Evolutionary conservation across 2,329 filamentous ascomycete genomes (phyloP), one percentile per base, ranked within the genome.

Genomic region (Diaporthe eres): DNA sequence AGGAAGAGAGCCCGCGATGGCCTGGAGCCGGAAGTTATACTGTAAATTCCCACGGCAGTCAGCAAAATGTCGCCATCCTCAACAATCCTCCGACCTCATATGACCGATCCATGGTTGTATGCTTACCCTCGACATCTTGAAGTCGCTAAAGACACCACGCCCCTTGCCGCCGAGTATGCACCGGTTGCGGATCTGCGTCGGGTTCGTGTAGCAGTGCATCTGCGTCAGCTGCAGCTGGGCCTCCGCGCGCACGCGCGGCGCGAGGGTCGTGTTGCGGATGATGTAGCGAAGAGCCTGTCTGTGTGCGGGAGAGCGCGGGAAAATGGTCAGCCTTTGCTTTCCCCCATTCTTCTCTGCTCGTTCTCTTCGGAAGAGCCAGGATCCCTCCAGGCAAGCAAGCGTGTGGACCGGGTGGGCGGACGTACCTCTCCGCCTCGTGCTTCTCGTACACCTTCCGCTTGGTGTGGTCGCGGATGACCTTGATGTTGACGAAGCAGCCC

Each of bases 151-250:
- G n/a, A 99, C 89, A 93, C 95, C 95, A 80, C 95, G 90, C 25
- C 93, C 93, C 84, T 95, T 95, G n/a, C 97, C 97, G 79, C 95
- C 95, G 83, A 96, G 90, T 72, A 98, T 93, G 87, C 97, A 99
- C 80, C 97, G 89, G 86, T 98, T 98, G 84, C 94, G 93, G 84
- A 99, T 96, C 88, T 98, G 96, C 68, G 96, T 98, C 75, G 95
- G 92, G 77, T 96, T 91, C 49, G 97, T 98, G 86, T 98, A 98
- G 88, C 92, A 92, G 87, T 98, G 96, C 96, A 98, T 98, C 86
- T 98, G 94, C 4, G 94, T 92, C 79, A 99, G 89, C 86, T 98
- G 93, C 74, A 99, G 91, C 87, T 98, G 96, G 57, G 97, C 97
- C 84, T 98, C 94, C 77, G 95, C 95, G 81, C 97, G 94, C 71